Evolutionary conservation across 495 filamentous ascomycete species (phyloP), one percentile per base, ranked within the genome.

Genomic region (Daldinia decipiens): DNA sequence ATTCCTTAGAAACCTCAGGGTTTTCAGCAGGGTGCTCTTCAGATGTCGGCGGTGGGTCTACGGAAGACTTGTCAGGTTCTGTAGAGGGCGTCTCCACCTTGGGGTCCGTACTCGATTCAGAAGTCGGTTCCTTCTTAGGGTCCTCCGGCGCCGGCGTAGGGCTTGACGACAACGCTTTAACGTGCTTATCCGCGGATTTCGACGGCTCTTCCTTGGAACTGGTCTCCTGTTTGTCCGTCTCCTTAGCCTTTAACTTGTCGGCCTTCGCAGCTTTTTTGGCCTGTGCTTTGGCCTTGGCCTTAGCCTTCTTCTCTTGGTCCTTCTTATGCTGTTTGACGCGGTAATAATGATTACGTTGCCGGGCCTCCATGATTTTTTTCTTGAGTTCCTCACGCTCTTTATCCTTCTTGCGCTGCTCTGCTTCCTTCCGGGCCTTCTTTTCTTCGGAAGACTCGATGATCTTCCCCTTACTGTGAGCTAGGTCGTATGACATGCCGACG

Each of bases 401-500:
- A 24, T 86, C 80, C 65, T 79, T 76, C 59, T 80, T 75, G 47
- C 74, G 77, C 53, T 78, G 76, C 55, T 80, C 77, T 24, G 75
- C 73, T 11, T 79, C 78, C 67, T 82, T 78, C 11, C 79, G 78
- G 1, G 81, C 84, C 65, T 78, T 71, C 77, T 88, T 89, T 73
- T 93, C 90, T 59, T 85, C 82, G n/a, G 89, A 82, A 5, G 88
- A 88, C 70, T 93, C 90, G 31, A 82, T 77, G 19, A 90, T 82
- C 21, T 89, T 85, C 17, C 90, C 91, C 77, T 94, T 94, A 38
- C 88, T 89, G 73, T 96, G 92, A 4, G 94, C 93, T 9, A 95
- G 79, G 74, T 97, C 94, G 63, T 97, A 96, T 4, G 90, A 89
- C 29, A 91, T 85, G 4, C 92, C 94, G 21, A 95, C 89, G 62